Conservation (phyloP, 495 filamentous ascomycete genomes). For the Penicillium riverlandense region DNA sequence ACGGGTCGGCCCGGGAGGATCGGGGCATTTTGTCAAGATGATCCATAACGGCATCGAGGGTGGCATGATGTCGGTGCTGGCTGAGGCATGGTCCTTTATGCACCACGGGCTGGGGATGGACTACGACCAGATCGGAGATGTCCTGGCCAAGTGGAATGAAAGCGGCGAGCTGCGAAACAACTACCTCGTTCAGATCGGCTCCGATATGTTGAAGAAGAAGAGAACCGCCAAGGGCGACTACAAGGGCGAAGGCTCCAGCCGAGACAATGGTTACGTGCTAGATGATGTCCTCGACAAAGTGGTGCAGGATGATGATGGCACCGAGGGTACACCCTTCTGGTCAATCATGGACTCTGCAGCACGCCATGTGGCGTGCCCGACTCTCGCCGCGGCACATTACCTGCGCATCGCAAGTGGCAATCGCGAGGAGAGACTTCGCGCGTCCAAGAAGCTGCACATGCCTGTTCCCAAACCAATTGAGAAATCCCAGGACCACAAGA, state of each 20-base stretch:
- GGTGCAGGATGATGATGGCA: constrained; percentile 61
- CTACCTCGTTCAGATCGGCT: constrained; percentile 57
- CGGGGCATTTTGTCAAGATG: constrained; percentile 73
- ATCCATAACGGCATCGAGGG: constrained; percentile 74
- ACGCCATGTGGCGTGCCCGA: constrained; percentile 59
- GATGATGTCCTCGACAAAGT: constrained; percentile 67
- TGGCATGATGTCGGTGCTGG: constrained; percentile 55
- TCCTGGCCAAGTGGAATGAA: constrained; percentile 55
- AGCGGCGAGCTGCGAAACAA: constrained; percentile 51
- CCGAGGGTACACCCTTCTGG: constrained; percentile 66
- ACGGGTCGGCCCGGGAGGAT: constrained; percentile 53
- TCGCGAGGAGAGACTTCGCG: constrained; percentile 44
- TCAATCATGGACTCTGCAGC: constrained; percentile 52
- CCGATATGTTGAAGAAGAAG: constrained; percentile 49
- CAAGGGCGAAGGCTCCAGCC: constrained; percentile 28
- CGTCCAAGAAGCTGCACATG: constrained; percentile 36
- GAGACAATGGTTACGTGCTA: constrained; percentile 43
- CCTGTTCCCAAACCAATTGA: constrained; percentile 35
- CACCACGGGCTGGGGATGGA: constrained; percentile 49
- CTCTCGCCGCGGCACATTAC: constrained; percentile 56
- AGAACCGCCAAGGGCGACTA: constrained; percentile 35
- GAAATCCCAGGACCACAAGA: constrained; percentile 31
- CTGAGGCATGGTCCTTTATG: constrained; percentile 63
- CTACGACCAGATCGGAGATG: constrained; percentile 55
- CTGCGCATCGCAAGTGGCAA: constrained; percentile 61